Evolutionary conservation across 2,329 filamentous ascomycete species (phyloP).

Genomic region (Pyrenochaeta sp.): DNA sequence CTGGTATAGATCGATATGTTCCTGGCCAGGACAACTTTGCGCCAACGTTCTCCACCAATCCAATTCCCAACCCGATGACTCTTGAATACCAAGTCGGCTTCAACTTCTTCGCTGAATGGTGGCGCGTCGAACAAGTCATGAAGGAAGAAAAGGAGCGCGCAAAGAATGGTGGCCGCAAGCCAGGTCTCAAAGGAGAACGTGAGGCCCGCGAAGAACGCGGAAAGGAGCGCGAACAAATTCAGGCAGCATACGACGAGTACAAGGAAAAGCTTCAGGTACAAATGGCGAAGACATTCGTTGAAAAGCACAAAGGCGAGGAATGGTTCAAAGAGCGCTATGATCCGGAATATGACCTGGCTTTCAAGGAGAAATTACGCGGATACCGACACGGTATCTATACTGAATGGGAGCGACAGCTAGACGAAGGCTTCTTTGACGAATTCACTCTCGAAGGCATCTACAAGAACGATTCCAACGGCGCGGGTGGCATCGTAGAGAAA

Average conservation of each 20-base stretch:
- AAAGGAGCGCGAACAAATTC: constrained; percentile 79
- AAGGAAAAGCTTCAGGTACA: constrained; percentile 70
- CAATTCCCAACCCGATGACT: constrained; percentile 73
- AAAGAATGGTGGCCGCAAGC: constrained; percentile 72
- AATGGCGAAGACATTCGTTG: constrained; percentile 89
- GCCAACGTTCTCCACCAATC: constrained; percentile 65
- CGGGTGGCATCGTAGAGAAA: constrained; percentile 85
- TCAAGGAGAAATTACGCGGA: constrained; percentile 78
- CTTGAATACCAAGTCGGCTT: constrained; percentile 84
- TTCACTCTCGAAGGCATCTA: constrained; percentile 94
- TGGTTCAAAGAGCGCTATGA: constrained; percentile 98
- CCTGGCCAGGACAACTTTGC: constrained; percentile 71
- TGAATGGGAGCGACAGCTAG: constrained; percentile 89
- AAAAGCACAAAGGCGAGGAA: constrained; percentile 91
- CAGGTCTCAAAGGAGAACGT: constrained; percentile 68
- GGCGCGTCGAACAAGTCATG: constrained; percentile 80
- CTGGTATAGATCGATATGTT: constrained; percentile 85
- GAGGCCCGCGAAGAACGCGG: constrained; percentile 77
- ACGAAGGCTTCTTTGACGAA: constrained; percentile 86
- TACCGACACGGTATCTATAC: constrained; percentile 80
- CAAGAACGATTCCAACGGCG: constrained; percentile 89
- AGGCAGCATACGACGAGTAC: constrained; percentile 71
- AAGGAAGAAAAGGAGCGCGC: constrained; percentile 80
- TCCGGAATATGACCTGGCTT: constrained; percentile 76
- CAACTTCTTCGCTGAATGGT: constrained; percentile 87